These are phyloP conservation scores for Fusarium luffae DNA, from an alignment of 2,329 filamentous ascomycete species.

Conservation along the genomic window DNA sequence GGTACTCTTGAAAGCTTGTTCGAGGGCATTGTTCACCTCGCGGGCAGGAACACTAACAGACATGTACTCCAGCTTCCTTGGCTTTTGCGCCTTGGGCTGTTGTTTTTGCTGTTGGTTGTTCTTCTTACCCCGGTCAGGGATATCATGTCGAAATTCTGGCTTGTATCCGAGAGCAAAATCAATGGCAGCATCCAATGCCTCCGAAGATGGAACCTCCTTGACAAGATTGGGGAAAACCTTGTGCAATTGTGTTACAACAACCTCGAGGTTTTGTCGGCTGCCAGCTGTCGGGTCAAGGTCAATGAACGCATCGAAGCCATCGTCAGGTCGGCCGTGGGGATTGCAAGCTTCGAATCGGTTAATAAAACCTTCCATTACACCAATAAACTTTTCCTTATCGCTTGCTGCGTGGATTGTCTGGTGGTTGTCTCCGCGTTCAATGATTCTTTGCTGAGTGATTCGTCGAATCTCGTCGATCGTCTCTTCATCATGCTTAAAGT, in stretches of 20 bases:
- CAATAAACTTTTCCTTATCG: conserved; percentile 77
- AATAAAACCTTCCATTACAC: conserved; percentile 96
- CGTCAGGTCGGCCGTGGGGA: conserved; percentile 74
- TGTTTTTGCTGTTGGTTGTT: conserved; percentile 47
- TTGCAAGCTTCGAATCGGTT: conserved; percentile 84
- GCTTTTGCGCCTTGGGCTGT: conserved; percentile 45
- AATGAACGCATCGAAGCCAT: conserved; percentile 85
- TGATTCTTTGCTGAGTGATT: conserved; percentile 80
- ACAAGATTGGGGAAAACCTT: conserved; percentile 82
- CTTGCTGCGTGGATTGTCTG: conserved; percentile 94
- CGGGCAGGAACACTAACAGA: conserved; percentile 59
- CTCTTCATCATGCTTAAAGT: conserved; percentile 87
- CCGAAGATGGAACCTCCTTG: conserved; percentile 73
- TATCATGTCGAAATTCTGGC: conserved; percentile 79
- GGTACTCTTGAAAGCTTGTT: conserved; percentile 73
- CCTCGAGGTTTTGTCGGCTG: conserved; percentile 90
- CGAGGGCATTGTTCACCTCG: conserved; percentile 66
- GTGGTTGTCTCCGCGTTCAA: conserved; percentile 92
- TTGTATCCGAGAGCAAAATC: conserved; percentile 79
- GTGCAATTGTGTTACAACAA: conserved; percentile 76
- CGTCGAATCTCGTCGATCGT: conserved; percentile 77
- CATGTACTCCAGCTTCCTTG: conserved; percentile 66
- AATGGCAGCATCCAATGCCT: conserved; percentile 84
- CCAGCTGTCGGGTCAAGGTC: conserved; percentile 80
- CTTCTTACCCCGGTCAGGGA: conserved; percentile 68